These are phyloP conservation scores for Gaertneriomyces semiglobifer DNA, from an alignment of 192 early-diverging fungal species.

Conservation along the genomic window DNA sequence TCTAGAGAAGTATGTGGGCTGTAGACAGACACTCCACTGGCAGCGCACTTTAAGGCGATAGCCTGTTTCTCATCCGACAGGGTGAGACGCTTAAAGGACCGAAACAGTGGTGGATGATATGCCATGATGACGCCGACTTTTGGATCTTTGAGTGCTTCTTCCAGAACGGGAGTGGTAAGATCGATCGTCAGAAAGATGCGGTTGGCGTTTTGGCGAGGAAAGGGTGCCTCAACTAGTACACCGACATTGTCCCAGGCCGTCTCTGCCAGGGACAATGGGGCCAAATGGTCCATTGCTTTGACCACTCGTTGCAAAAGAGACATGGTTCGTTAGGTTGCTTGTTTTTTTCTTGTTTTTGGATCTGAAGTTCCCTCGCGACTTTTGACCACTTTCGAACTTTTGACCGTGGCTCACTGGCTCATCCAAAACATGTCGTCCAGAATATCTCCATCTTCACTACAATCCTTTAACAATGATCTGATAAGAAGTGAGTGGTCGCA, in stretches of 20 bases:
- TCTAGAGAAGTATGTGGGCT: conserved; percentile 91
- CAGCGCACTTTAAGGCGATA: conserved; percentile 76
- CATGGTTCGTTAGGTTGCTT: not conserved
- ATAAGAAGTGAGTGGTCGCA: too few relatives aligned
- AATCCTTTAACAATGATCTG: too few relatives aligned
- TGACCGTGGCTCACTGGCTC: too few relatives aligned
- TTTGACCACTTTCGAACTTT: too few relatives aligned
- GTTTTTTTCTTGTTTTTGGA: too few relatives aligned
- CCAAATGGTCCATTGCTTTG: conserved; percentile 74
- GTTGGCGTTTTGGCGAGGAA: conserved; percentile 63
- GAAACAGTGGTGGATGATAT: conserved; percentile 94
- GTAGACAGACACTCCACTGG: conserved; percentile 82
- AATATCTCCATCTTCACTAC: too few relatives aligned
- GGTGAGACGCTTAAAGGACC: conserved; percentile 71
- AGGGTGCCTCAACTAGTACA: conserved; percentile 81
- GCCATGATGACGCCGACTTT: conserved; percentile 81
- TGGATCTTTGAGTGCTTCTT: conserved; percentile 73
- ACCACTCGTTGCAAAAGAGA: conserved; percentile 57
- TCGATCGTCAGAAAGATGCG: conserved; percentile 91
- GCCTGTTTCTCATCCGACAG: conserved; percentile 73
- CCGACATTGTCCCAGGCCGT: conserved; percentile 92
- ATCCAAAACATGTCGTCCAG: too few relatives aligned
- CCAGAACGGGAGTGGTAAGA: conserved; percentile 69
- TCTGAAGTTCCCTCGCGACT: too few relatives aligned
- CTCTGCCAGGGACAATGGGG: conserved; percentile 78